Conservation (phyloP, 139 green algal species). For the Coelastrella sp. region DNA sequence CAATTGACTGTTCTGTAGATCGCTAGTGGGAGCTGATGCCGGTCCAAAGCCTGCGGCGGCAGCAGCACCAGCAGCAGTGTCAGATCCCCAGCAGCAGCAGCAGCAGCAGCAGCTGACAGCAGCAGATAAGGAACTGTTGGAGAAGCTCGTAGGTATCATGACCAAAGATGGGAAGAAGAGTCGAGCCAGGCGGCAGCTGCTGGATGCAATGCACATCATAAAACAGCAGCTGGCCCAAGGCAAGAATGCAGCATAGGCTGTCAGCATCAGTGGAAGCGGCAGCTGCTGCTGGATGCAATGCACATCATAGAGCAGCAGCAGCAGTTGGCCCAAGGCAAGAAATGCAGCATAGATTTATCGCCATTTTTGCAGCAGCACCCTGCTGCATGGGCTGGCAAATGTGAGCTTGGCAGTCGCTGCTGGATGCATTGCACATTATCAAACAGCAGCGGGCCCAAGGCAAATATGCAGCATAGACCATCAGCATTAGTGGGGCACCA, state of each 20-base stretch:
- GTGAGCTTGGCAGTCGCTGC: conserved; percentile 1
- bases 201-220: conserved; percentile 53
- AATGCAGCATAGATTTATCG: neutral
- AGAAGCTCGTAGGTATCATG: conserved; percentile 46
- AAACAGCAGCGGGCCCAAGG: conserved; percentile 38
- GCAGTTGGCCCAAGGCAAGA: conserved; percentile 26
- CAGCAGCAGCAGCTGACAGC: conserved; percentile 3
- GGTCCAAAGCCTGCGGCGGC: neutral
- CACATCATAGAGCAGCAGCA: conserved; percentile 43
- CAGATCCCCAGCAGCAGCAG: neutral
- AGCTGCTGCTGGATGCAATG: too few relatives aligned
- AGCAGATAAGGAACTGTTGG: conserved; percentile 11
- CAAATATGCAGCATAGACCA: neutral
- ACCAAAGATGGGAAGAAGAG: conserved; percentile 54
- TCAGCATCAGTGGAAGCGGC: too few relatives aligned
- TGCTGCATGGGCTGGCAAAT: neutral
- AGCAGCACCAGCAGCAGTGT: neutral
- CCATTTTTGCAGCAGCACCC: too few relatives aligned
- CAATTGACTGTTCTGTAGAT: neutral
- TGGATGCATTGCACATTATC: conserved; percentile 53
- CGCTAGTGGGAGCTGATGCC: neutral
- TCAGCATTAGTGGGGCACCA: too few relatives aligned
- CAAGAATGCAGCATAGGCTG: conserved; percentile 5
- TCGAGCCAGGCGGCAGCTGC: conserved; percentile 6
- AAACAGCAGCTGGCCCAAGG: conserved; percentile 41